Evolutionary conservation across 345 rosid genomes (phyloP).

Genomic region (Cardamine chenopodiifolia): DNA sequence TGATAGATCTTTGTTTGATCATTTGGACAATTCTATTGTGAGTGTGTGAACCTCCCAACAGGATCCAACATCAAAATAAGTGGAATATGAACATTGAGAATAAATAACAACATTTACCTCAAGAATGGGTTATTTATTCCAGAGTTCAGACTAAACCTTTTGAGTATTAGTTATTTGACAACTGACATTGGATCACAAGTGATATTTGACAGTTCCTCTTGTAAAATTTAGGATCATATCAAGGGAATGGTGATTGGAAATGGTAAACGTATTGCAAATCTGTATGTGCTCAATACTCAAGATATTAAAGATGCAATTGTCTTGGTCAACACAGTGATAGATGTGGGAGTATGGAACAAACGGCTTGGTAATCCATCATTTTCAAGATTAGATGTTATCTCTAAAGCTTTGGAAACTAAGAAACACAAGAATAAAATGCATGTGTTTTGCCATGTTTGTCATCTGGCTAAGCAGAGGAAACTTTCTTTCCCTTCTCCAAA

Average conservation of each 20-base stretch:
- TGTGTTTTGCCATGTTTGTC: background rate
- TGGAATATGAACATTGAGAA: no score
- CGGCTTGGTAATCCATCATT: background rate
- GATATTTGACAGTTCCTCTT: background rate
- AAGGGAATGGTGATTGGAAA: background rate
- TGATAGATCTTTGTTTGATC: background rate
- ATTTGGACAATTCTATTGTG: fast-evolving
- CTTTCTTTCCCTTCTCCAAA: no score
- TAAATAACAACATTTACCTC: no score
- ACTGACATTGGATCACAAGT: background rate
- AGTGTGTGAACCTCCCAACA: background rate
- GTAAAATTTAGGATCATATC: background rate
- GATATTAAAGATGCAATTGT: no score
- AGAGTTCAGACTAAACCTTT: no score
- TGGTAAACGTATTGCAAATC: background rate
- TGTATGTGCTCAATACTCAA: background rate
- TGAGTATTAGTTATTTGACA: background rate
- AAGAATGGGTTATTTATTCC: no score
- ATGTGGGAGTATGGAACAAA: background rate
- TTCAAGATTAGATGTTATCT: background rate
- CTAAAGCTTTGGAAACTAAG: background rate
- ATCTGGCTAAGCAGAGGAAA: background rate
- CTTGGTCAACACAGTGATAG: no score
- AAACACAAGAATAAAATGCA: background rate
- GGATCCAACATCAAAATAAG: no score